Percentiles rank a stretch among this genome's conserved stretches.
These are phyloP conservation scores for Leucosporidium scottii DNA, from an alignment of 768 basidiomycete genomes.

Conservation along the genomic window DNA sequence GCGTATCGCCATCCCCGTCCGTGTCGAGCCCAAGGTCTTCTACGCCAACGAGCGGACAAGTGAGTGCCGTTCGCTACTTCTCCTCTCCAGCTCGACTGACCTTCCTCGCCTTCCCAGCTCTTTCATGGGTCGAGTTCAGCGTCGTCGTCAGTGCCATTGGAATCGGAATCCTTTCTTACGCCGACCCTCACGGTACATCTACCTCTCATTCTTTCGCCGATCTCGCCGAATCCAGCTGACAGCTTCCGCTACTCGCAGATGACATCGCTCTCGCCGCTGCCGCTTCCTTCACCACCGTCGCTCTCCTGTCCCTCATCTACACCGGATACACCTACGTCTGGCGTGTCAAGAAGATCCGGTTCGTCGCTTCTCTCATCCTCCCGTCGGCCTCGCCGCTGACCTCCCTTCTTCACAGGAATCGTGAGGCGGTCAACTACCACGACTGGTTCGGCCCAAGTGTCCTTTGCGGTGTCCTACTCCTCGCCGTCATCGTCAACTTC, in stretches of 20 bases:
- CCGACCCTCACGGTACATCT: conserved; percentile 30
- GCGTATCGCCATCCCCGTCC: conserved; percentile 84
- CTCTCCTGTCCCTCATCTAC: conserved; percentile 81
- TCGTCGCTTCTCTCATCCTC: not conserved
- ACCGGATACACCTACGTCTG: conserved; percentile 72
- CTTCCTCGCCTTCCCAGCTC: conserved; percentile 11
- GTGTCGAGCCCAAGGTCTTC: conserved; percentile 96
- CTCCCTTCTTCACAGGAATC: conserved; percentile 40
- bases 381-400: not conserved
- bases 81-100: not conserved
- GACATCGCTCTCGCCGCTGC: conserved; percentile 74
- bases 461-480: conserved; percentile 61
- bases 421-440: conserved; percentile 76
- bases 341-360: conserved; percentile 61
- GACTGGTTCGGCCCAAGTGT: conserved; percentile 61
- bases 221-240: conserved; percentile 39
- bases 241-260: conserved; percentile 41
- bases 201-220: not conserved
- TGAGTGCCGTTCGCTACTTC: conserved; percentile 27
- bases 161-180: conserved; percentile 59
- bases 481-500: conserved; percentile 67
- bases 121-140: conserved; percentile 86
- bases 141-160: conserved; percentile 85
- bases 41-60: conserved; percentile 91
- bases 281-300: conserved; percentile 78